Base-by-base conservation (phyloP, 1,284 basidiomycete genomes). In the Cutaneotrichosporon dermatis region DNA sequence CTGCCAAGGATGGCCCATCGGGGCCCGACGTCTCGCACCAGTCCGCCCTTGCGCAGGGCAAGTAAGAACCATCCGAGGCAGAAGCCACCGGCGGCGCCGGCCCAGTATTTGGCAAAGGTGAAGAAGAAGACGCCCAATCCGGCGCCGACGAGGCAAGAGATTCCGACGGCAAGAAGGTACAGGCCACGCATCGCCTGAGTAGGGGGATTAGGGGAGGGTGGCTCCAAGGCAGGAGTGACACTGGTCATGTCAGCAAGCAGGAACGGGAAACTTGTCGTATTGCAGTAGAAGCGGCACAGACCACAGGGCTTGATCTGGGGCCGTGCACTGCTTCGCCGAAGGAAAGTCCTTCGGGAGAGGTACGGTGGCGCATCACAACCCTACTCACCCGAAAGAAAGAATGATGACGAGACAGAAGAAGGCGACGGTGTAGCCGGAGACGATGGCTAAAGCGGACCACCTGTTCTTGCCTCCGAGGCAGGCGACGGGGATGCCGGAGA, bases 371-470 rank as follows among this genome's bases (percentile, higher is more conserved):
- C 39, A 40, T 40, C 39, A 40, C 39, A 40, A 40, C 9, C 8
- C 39, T 6, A 71, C 75, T 66, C 39, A 75, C 76, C 93, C 94
- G 71, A 94, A 94, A 67, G 88, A 88, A 74, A 94, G 82, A 70
- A 97, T 92, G 71, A 97, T 84, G 64, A 91, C 87, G 68, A 92
- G 82, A 72, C 90, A 90, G 71, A 90, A 86, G 62, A 96, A 84
- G 11, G 91, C 85, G 53, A 92, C 81, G 50, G 89, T 85, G 79
- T 95, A 97, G 76, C 91, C 92, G 49, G 92, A 90, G 65, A 89
- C 87, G 69, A 95, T 82, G 74, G 94, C 94, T 80, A 93, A 88
- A 7, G 91, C 92, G n/a, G 90, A 88, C 91, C 92, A 92, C 82
- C 92, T 82, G 74, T 93, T 93, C 82, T 92, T 93, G 78, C 92